phyloP scores from a whole-genome alignment of 208 protist genomes.

The Leptomonas seymouri region DNA sequence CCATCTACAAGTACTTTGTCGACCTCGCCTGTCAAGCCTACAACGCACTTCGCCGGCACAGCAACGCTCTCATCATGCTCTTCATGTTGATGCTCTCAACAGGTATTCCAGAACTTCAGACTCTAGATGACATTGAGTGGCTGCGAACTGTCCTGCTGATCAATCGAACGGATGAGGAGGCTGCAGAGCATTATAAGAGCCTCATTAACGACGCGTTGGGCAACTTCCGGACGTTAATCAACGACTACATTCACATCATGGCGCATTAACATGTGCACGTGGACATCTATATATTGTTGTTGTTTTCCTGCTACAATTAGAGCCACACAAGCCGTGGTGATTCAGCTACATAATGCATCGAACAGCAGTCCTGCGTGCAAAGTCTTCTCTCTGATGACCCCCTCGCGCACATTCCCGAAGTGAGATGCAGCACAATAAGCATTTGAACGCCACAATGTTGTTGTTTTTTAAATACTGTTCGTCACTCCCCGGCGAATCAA shows the following conservation, averaged over 20 bases:
- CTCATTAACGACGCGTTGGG: slow-evolving; percentile 69
- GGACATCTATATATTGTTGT: neutral
- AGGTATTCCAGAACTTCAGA: slow-evolving; percentile 90
- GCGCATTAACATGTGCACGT: slow-evolving; percentile 51
- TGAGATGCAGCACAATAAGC: too few relatives aligned
- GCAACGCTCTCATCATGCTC: slow-evolving; percentile 77
- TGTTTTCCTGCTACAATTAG: neutral
- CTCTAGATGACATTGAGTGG: slow-evolving; percentile 79
- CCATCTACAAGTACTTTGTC: slow-evolving; percentile 79
- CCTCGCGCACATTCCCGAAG: neutral
- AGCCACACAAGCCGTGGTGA: neutral
- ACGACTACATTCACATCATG: slow-evolving; percentile 92
- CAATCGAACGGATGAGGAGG: slow-evolving; percentile 65
- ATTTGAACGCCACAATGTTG: too few relatives aligned
- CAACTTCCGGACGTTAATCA: slow-evolving; percentile 77
- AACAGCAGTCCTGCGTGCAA: neutral
- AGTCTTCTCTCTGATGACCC: neutral
- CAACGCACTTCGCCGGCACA: slow-evolving; percentile 79
- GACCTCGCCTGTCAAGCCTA: slow-evolving; percentile 77
- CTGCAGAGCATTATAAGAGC: slow-evolving; percentile 70
- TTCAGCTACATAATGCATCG: too few relatives aligned
- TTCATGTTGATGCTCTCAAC: slow-evolving; percentile 92
- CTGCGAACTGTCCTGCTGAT: slow-evolving; percentile 70
- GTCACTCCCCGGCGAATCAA: too few relatives aligned
- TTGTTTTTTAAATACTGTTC: too few relatives aligned